Base-by-base conservation (phyloP, 805 yeast species). In the Tetrapisispora taiwanensis region DNA sequence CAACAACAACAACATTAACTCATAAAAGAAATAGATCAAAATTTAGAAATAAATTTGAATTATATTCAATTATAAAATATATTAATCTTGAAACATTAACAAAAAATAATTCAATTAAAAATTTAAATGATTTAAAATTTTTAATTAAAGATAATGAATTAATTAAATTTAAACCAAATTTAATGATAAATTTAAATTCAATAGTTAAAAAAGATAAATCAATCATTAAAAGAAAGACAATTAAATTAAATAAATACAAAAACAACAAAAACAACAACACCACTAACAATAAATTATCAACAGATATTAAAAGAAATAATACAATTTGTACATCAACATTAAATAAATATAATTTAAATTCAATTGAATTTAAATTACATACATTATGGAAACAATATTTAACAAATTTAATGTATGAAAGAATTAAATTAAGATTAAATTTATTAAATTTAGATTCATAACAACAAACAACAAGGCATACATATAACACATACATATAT, bases 341-440 rank as follows among this genome's bases (percentile, higher is more conserved):
- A 6, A 41, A 41, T 28, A 41, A 33, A 14, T 45, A 20, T 39
- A 46, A 26, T 20, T 27, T n/a, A 28, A 27, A 30, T n/a, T 42
- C 17, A 33, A 30, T 22, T 24, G 43, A 22, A 27, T 30, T 15
- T 26, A 26, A 26, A 31, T 22, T 20, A 26, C 33, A 28, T 38
- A 39, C 18, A 19, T 36, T 67, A 1, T 67, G 71, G 71, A 58
- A 52, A 36, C 41, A 59, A 38, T 67, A 67, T 42, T 41, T 66
- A 30, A 50, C 52, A 37, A 43, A 56, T 12, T 61, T 63, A n/a
- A 50, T 67, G n/a, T 51, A 56, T 1, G 59, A 56, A 36, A 52
- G 71, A 43, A 56, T 64, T 14, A 49, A 53, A 17, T 52, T 68
- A 52, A 54, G 70, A 46, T 18, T 65, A 5, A 43, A 52, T 2